Evolutionary conservation across 2,329 filamentous ascomycete genomes (phyloP).

Genomic region (Pseudofabraea citricarpa): DNA sequence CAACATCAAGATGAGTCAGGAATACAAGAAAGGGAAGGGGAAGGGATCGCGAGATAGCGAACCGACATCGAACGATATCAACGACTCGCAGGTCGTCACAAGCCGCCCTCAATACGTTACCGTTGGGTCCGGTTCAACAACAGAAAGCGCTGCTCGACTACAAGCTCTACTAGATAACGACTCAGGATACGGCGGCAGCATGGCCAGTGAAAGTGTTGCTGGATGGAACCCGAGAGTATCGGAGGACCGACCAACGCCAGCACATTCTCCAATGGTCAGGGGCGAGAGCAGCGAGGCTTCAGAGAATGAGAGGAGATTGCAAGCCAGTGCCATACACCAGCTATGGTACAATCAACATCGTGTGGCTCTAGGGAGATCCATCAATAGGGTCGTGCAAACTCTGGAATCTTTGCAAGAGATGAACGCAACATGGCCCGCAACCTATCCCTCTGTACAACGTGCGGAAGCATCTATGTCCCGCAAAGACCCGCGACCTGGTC

Average conservation of each 20-base stretch:
- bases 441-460: conserved; percentile 82
- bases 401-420: conserved; percentile 80
- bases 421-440: conserved; percentile 88
- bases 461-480: conserved; percentile 39
- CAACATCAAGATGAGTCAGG: conserved; percentile 50
- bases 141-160: conserved; percentile 74
- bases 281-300: conserved; percentile 29
- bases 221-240: conserved; percentile 41
- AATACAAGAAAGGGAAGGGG: conserved; percentile 51
- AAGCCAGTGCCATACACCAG: conserved; percentile 84
- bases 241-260: conserved; percentile 40
- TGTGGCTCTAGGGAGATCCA: conserved; percentile 78
- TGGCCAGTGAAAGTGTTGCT: conserved; percentile 54
- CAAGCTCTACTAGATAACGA: conserved; percentile 80
- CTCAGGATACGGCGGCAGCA: conserved; percentile 86
- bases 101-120: conserved; percentile 71
- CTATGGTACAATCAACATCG: conserved; percentile 93
- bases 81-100: conserved; percentile 3
- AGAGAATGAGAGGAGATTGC: conserved; percentile 60
- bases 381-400: conserved; percentile 79
- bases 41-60: conserved; percentile 13
- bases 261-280: conserved; percentile 29
- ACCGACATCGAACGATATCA: conserved; percentile 10
- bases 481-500: conserved; percentile 52
- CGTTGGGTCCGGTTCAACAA: conserved; percentile 76